Conservation (phyloP, 2,329 filamentous ascomycete genomes). For the Dichotomopilus funicola region DNA sequence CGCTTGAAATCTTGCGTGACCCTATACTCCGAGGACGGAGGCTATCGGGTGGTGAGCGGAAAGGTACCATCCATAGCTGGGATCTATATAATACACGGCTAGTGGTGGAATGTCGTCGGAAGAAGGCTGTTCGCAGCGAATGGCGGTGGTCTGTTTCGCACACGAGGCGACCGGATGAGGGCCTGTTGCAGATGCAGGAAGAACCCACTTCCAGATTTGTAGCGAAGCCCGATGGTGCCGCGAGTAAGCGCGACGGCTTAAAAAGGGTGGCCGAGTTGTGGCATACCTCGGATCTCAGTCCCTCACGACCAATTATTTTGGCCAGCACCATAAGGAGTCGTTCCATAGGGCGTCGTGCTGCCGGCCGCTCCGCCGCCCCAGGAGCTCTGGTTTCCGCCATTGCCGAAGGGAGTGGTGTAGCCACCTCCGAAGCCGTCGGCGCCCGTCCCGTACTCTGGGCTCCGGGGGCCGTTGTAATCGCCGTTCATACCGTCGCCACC, state of each 20-base stretch:
- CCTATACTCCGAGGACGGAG: background rate
- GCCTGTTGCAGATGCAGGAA: too few relatives aligned
- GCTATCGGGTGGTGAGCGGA: background rate
- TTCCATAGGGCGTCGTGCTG: conserved; percentile 40
- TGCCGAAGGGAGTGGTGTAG: conserved; percentile 62
- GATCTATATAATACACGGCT: background rate
- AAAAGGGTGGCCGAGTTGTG: background rate
- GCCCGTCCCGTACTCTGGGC: conserved; percentile 58
- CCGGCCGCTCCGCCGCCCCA: conserved; percentile 59
- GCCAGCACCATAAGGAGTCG: conserved; percentile 45
- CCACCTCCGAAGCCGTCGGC: conserved; percentile 53
- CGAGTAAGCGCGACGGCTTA: background rate
- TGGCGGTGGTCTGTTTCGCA: too few relatives aligned
- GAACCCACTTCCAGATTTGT: too few relatives aligned
- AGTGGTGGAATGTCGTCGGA: background rate
- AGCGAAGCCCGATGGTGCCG: background rate
- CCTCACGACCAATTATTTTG: conserved; percentile 42
- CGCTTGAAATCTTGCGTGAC: background rate
- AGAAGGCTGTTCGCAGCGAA: background rate
- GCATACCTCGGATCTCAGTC: background rate
- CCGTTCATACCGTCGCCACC: conserved; percentile 35
- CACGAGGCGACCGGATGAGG: too few relatives aligned
- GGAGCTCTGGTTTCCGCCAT: conserved; percentile 48
- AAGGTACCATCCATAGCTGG: too few relatives aligned
- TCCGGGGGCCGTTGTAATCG: conserved; percentile 58